Evolutionary conservation across 257 asterid genomes (phyloP), one percentile per base, ranked within the genome.

Genomic region (Solanum phureja): DNA sequence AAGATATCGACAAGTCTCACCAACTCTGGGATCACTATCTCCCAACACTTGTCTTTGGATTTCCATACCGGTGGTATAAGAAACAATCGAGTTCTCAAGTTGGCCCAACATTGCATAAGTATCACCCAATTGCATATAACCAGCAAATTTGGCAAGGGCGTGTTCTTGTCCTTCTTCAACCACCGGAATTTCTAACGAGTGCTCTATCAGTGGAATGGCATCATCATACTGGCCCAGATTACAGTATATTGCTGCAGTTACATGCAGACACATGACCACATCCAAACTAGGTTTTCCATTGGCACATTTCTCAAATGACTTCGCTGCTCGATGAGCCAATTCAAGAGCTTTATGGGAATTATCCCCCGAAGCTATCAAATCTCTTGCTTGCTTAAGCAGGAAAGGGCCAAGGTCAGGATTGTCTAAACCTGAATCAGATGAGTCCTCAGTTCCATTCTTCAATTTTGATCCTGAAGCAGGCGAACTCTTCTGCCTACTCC

Each of bases 51-150:
- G 89, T 58, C 91, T 94, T 87, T 96, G 99, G 90, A 96, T 89
- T 84, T 91, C 98, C 91, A 95, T 90, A 24, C 98, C 99, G 23
- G 96, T 91, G 14, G 93, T 90, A 88, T 95, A 96, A 82, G 91
- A 85, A 5, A 90, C 83, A 77, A 95, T 94, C 10, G 99, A 95
- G 85, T 94, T 94, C 92, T 94, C 99, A 2, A 93, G 94, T 89
- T 93, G 98, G 23, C 98, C 99, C 90, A 95, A 87, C 99, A 96
- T 94, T 3, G 98, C 92, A 77, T 92, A 95, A 42, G 98, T 96
- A 87, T 96, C 98, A 8, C 99, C 99, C 90, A 96, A 85, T 91
- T 96, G 99, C 99, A 96, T 96, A 89, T 94, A 92, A 38, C 99
- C 98, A 12, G 98, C 98, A 64, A 96, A 96, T 92, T 96, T 96